Evolutionary conservation across 768 basidiomycete genomes (phyloP).

Genomic region (Lanmaoa pseudosensibilis): DNA sequence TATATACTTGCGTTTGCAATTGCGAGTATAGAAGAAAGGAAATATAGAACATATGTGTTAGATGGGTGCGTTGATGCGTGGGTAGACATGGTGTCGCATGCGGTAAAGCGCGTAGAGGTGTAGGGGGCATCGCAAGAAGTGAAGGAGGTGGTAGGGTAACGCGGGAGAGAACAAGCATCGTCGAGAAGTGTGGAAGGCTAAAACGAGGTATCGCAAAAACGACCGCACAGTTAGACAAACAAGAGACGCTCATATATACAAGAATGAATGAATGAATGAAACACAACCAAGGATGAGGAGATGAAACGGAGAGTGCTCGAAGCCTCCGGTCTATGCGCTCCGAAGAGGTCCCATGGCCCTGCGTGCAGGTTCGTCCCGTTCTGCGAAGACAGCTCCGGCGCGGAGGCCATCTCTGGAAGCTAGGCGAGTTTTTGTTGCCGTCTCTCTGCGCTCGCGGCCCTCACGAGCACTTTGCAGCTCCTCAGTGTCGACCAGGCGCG

Average conservation of each 20-base stretch:
- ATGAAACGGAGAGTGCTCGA: not conserved
- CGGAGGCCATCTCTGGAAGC: constrained; percentile 30
- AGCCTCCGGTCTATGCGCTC: constrained; percentile 10
- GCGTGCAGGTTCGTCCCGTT: constrained; percentile 32
- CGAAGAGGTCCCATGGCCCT: constrained; percentile 33
- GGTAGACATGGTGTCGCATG: constrained; percentile 13
- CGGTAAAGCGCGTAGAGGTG: not conserved
- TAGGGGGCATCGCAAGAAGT: constrained; percentile 6
- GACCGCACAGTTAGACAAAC: not conserved
- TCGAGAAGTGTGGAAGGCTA: constrained; percentile 8
- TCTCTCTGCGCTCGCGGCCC: constrained; percentile 29
- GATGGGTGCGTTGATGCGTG: not conserved
- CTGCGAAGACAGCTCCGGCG: constrained; percentile 28
- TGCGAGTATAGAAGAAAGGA: not conserved
- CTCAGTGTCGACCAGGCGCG: not conserved
- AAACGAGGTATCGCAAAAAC: constrained; percentile 15
- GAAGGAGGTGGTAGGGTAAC: not conserved
- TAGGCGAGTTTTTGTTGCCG: constrained; percentile 20
- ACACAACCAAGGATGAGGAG: not conserved
- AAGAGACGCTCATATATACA: not conserved
- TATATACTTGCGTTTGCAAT: constrained; percentile 1
- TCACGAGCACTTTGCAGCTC: constrained; percentile 20
- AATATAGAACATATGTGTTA: constrained; percentile 10
- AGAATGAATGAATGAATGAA: constrained; percentile 7
- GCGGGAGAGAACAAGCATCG: constrained; percentile 6